These are phyloP conservation scores for Phytopythium litorale DNA, from an alignment of 352 stramenopile species.

Conservation along the genomic window DNA sequence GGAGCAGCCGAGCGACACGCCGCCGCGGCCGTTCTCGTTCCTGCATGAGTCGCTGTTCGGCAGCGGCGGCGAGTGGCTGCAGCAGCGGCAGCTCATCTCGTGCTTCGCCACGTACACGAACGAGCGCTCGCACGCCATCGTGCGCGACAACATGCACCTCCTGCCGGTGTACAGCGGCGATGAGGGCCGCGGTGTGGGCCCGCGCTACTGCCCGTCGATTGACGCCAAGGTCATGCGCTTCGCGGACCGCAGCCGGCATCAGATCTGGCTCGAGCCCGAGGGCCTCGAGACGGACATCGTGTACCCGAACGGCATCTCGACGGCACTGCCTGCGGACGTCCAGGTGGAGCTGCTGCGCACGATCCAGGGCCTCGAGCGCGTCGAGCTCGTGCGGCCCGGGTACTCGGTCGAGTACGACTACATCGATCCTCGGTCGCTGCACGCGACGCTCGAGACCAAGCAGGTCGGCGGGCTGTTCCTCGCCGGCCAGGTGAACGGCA, in stretches of 20 bases:
- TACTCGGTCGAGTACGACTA: constrained; percentile 99
- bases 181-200: constrained; percentile 65
- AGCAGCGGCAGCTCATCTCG: constrained; percentile 73
- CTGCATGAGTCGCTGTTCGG: constrained; percentile 74
- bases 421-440: constrained; percentile 92
- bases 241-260: constrained; percentile 65
- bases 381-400: constrained; percentile 93
- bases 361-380: constrained; percentile 95
- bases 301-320: constrained; percentile 97
- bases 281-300: constrained; percentile 95
- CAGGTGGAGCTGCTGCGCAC: constrained; percentile 93
- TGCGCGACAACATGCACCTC: constrained; percentile 92
- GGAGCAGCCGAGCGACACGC: constrained; percentile 91
- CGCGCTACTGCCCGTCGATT: constrained; percentile 97
- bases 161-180: constrained; percentile 92
- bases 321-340: constrained; percentile 90
- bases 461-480: constrained; percentile 91
- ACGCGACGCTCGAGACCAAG: constrained; percentile 95
- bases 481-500: constrained; percentile 98
- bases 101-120: constrained; percentile 97
- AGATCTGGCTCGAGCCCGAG: constrained; percentile 98
- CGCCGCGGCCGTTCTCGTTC: constrained; percentile 94
- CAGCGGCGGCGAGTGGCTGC: constrained; percentile 1
- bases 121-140: constrained; percentile 93
- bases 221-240: constrained; percentile 94